Evolutionary conservation across 768 basidiomycete genomes (phyloP).

Genomic region (Termitomyces sp.): DNA sequence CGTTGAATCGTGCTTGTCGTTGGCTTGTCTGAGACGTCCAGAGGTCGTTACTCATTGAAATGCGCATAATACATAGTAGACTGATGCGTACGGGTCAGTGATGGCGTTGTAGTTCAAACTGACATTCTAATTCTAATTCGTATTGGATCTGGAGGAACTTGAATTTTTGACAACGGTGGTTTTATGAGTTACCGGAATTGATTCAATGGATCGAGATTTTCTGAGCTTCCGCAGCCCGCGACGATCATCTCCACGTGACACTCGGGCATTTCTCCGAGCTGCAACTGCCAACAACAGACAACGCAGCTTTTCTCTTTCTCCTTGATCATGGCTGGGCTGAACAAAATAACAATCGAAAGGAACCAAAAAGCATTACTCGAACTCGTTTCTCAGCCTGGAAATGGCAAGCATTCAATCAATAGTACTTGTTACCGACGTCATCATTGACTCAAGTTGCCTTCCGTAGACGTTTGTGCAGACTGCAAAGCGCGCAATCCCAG

Average conservation of each 20-base stretch:
- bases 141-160: too few relatives aligned
- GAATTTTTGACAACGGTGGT: not conserved
- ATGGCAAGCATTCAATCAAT: constrained; percentile 47
- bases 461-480: constrained; percentile 82
- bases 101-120: not conserved
- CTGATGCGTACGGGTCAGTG: too few relatives aligned
- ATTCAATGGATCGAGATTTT: not conserved
- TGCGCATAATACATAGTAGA: not conserved
- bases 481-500: constrained; percentile 82
- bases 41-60: not conserved
- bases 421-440: constrained; percentile 5
- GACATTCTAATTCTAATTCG: not conserved
- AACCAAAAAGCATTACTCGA: constrained; percentile 66
- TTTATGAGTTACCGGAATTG: not conserved
- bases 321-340: constrained; percentile 29
- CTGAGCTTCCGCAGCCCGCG: not conserved
- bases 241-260: not conserved
- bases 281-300: not conserved
- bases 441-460: constrained; percentile 11
- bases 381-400: constrained; percentile 68
- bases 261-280: not conserved
- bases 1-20: not conserved
- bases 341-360: constrained; percentile 59
- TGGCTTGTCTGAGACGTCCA: not conserved
- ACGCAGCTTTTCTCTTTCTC: not conserved